Percentiles rank a stretch among this genome's conserved stretches.
phyloP scores from a whole-genome alignment of 208 protist genomes.

The Acanthamoeba divionensis region DNA sequence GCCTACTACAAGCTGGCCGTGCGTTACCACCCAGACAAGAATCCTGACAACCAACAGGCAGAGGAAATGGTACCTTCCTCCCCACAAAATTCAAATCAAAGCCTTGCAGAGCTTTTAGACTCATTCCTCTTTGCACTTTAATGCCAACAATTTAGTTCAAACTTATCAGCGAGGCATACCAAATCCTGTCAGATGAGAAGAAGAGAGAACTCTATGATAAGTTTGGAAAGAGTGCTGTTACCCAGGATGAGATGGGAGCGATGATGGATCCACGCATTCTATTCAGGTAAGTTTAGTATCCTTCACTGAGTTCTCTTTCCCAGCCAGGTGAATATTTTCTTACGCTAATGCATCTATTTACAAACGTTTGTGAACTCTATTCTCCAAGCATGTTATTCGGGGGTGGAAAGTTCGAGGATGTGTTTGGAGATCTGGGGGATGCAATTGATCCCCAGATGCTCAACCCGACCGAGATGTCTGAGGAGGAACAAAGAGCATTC shows the following conservation, averaged over 20 bases:
- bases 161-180: constrained; percentile 63
- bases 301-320: too few relatives aligned
- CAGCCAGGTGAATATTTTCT: too few relatives aligned
- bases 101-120: neutral
- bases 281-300: too few relatives aligned
- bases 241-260: neutral
- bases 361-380: too few relatives aligned
- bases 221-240: constrained; percentile 52
- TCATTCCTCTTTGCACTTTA: neutral
- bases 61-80: too few relatives aligned
- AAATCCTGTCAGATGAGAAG: constrained; percentile 58
- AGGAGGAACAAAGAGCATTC: too few relatives aligned
- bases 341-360: too few relatives aligned
- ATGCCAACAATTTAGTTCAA: constrained; percentile 58
- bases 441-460: neutral
- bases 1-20: constrained; percentile 65
- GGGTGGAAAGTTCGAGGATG: constrained; percentile 12
- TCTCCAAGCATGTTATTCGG: constrained; percentile 33
- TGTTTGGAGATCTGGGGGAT: neutral
- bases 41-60: constrained; percentile 52
- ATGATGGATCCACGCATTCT: neutral
- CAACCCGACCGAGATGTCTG: too few relatives aligned
- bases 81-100: neutral
- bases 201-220: constrained; percentile 62
- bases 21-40: constrained; percentile 69